Conservation (phyloP, 345 rosid genomes). For the Aquilaria sinensis region DNA sequence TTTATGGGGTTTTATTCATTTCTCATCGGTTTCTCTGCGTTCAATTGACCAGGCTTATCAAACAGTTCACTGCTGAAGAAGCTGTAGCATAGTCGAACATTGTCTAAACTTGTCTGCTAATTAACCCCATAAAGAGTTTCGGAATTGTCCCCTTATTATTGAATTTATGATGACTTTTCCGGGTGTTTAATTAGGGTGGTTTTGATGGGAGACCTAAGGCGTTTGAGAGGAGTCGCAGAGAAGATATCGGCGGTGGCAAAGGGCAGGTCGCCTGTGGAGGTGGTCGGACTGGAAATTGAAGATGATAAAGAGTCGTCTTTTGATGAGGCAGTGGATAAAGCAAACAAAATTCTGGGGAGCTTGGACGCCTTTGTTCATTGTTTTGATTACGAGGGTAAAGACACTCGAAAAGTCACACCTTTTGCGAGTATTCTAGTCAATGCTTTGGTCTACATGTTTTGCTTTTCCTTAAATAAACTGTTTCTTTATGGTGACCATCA, state of each 20-base stretch:
- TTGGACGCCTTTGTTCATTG: constrained; percentile 81
- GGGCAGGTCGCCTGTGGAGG: constrained; percentile 33
- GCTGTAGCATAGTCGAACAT: too few species aligned
- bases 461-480: too few species aligned
- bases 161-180: not conserved
- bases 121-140: too few species aligned
- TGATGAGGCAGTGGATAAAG: constrained; percentile 68
- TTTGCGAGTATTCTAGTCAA: not conserved
- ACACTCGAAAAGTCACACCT: not conserved
- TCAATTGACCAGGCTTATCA: too few species aligned
- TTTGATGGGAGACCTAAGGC: constrained; percentile 64
- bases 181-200: constrained; percentile 46
- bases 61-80: too few species aligned
- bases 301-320: constrained; percentile 54
- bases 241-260: constrained; percentile 30
- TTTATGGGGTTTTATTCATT: not conserved
- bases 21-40: not conserved
- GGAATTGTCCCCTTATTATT: too few species aligned
- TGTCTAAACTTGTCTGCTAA: too few species aligned
- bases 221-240: constrained; percentile 35
- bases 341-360: constrained; percentile 43
- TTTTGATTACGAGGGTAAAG: constrained; percentile 62
- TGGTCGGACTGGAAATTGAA: constrained; percentile 74
- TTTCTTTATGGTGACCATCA: not conserved
- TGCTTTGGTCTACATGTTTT: too few species aligned